Conservation (phyloP, 1,284 basidiomycete species). For the Ustanciosporium gigantosporum region DNA sequence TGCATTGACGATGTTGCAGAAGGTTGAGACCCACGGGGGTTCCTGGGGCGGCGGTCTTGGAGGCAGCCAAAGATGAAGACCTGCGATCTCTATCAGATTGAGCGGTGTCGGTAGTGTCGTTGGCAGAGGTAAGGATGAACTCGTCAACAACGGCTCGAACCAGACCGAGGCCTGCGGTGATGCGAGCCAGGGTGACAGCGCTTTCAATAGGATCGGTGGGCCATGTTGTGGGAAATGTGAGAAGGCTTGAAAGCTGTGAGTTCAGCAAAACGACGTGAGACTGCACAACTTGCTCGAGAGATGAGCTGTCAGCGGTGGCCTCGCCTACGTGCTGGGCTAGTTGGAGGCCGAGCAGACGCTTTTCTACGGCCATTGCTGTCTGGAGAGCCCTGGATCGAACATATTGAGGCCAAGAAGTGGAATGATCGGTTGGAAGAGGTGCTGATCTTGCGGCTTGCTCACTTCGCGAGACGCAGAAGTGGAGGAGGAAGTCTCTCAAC, state of each 20-base stretch:
- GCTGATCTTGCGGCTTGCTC: conserved; percentile 15
- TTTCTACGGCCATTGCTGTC: conserved; percentile 40
- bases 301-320: conserved; percentile 6
- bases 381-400: conserved; percentile 40
- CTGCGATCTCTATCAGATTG: conserved; percentile 10
- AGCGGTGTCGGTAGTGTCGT: conserved; percentile 20
- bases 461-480: conserved; percentile 34
- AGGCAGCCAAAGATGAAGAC: conserved; percentile 4
- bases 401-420: conserved; percentile 36
- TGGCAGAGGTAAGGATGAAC: conserved; percentile 34
- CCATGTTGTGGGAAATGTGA: conserved; percentile 30
- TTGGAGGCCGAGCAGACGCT: conserved; percentile 40
- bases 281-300: conserved; percentile 13
- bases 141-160: conserved; percentile 36
- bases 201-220: conserved; percentile 21
- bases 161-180: conserved; percentile 34
- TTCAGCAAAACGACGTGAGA: conserved; percentile 30
- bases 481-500: conserved; percentile 44
- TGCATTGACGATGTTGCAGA: conserved; percentile 48
- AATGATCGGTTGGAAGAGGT: not conserved
- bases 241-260: conserved; percentile 22
- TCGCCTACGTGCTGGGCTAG: conserved; percentile 33
- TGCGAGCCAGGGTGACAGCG: conserved; percentile 7
- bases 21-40: conserved; percentile 38
- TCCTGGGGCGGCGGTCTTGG: conserved; percentile 24